Conservation (phyloP, 23 red algal genomes). For the Chondrus crispus region DNA sequence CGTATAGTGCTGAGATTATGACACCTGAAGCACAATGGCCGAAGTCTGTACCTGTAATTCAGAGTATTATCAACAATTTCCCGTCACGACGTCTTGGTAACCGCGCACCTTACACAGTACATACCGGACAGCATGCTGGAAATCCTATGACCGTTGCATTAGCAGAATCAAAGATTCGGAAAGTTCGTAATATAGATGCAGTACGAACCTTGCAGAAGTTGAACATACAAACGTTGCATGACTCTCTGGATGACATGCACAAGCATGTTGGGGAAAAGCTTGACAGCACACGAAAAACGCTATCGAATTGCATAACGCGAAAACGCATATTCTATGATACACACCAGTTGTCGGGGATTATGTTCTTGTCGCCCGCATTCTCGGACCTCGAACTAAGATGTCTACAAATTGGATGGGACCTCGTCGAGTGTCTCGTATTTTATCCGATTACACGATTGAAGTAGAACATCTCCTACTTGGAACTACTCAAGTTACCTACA, state of each 20-base stretch:
- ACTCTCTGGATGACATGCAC: constrained; percentile 17
- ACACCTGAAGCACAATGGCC: constrained; percentile 8
- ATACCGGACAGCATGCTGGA: neutral
- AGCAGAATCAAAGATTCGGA: neutral
- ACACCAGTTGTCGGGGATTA: constrained; percentile 10
- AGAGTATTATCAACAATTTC: constrained; percentile 31
- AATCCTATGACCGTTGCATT: neutral
- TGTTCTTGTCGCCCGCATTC: neutral
- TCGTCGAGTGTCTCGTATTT: neutral
- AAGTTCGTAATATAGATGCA: neutral
- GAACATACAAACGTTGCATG: neutral
- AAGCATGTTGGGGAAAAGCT: constrained; percentile 1
- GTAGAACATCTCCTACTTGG: constrained; percentile 1
- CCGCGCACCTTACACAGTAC: neutral
- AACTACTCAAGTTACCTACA: neutral
- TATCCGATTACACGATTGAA: neutral
- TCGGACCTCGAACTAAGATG: neutral
- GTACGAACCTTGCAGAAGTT: neutral
- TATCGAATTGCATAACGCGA: no score
- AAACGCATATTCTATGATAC: no score
- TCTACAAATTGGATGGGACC: constrained; percentile 12
- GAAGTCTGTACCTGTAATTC: neutral
- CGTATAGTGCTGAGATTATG: neutral
- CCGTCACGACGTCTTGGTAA: neutral
- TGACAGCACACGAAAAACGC: neutral